Conservation (phyloP, 306 rosid species). For the Betula pendula region DNA sequence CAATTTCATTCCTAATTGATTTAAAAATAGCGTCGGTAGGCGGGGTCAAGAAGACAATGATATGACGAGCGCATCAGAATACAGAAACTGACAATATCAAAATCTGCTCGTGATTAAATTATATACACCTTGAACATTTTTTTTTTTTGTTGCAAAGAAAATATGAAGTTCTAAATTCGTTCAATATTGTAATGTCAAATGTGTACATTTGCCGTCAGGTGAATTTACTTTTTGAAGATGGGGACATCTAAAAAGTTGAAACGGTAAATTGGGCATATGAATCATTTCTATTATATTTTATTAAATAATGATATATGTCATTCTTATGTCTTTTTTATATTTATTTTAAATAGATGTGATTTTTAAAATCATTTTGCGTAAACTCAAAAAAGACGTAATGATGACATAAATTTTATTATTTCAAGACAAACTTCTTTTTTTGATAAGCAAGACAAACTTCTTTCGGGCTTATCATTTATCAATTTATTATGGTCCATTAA, state of each 20-base stretch:
- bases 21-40: slow-evolving; percentile 69
- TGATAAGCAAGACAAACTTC: not conserved
- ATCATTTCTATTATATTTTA: not conserved
- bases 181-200: not conserved
- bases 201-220: not conserved
- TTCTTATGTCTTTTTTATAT: too few relatives aligned
- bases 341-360: too few relatives aligned
- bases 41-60: slow-evolving; percentile 38
- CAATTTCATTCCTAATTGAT: not conserved
- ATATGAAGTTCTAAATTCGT: not conserved
- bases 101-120: slow-evolving; percentile 28
- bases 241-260: not conserved
- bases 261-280: not conserved
- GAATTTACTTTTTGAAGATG: not conserved
- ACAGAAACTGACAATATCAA: slow-evolving; percentile 47
- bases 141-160: not conserved
- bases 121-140: not conserved
- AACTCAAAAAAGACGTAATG: too few relatives aligned
- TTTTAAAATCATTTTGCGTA: too few relatives aligned
- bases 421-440: not conserved
- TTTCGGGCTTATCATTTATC: not conserved
- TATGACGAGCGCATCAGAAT: slow-evolving; percentile 35
- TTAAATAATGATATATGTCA: too few relatives aligned
- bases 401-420: too few relatives aligned
- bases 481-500: slow-evolving; percentile 41